These are phyloP conservation scores for Dothiorella sarmentorum DNA, from an alignment of 2,329 filamentous ascomycete genomes.

Conservation along the genomic window DNA sequence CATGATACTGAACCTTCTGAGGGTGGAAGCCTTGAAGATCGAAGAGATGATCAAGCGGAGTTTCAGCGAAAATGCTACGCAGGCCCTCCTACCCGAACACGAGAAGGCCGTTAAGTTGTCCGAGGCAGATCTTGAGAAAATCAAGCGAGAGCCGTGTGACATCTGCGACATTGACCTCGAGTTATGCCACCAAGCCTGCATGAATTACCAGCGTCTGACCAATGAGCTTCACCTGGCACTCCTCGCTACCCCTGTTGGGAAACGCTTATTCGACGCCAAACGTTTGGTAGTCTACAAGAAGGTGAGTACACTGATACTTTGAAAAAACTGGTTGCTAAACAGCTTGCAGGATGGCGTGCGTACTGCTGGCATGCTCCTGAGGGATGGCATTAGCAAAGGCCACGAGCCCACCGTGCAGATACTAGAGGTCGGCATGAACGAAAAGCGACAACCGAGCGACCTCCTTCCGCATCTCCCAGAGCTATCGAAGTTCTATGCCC, in stretches of 20 bases:
- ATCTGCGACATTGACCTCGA: constrained; percentile 80
- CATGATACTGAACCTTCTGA: constrained; percentile 94
- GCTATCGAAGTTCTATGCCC: constrained; percentile 65
- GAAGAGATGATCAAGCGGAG: constrained; percentile 99
- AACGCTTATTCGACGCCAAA: constrained; percentile 71
- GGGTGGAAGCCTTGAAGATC: constrained; percentile 95
- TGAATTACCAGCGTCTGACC: constrained; percentile 77
- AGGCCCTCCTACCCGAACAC: constrained; percentile 89
- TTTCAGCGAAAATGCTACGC: constrained; percentile 96
- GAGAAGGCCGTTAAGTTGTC: constrained; percentile 91
- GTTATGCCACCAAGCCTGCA: constrained; percentile 73
- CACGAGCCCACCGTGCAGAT: constrained; percentile 70
- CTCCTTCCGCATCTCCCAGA: constrained; percentile 75
- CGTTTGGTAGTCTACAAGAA: constrained; percentile 78
- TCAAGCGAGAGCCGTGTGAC: constrained; percentile 79
- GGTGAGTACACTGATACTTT: constrained; percentile 31
- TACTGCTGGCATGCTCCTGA: constrained; percentile 74
- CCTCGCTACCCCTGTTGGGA: constrained; percentile 75
- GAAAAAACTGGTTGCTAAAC: background rate
- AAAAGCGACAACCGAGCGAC: constrained; percentile 74
- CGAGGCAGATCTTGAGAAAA: constrained; percentile 84
- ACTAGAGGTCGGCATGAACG: constrained; percentile 69
- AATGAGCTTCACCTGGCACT: constrained; percentile 74
- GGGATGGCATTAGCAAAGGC: constrained; percentile 68
- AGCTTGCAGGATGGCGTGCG: constrained; percentile 66